Base-by-base conservation (phyloP, 2,329 filamentous ascomycete genomes). In the Domatiomyces globalis region DNA sequence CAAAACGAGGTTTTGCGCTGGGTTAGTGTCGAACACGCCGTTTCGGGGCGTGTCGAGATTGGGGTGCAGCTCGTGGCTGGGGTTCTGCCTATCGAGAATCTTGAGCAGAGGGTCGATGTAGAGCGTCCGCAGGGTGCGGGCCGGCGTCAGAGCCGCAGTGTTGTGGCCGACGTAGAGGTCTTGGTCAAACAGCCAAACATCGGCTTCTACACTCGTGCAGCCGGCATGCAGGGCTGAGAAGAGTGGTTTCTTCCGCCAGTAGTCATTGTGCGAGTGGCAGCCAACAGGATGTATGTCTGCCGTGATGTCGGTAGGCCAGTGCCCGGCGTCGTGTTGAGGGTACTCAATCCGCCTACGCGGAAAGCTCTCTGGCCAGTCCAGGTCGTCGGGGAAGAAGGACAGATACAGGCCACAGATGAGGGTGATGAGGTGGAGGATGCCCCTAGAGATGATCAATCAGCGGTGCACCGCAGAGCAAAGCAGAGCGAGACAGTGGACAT, bases 211-310 rank as follows among this genome's bases (percentile, higher is more conserved):
- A 29, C 76, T 69, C 10, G 72, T 70, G 60, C 76, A 79, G 44
- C 76, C 76, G 20, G 69, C 74, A 51, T 70, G 66, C 0, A 79
- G 65, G 9, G 76, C 76, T n/a, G 75, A 74, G 59, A 71, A 77
- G 0, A 79, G 67, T 0, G 76, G 76, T 0, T 76, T 67, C 1
- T 66, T 67, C 7, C 75, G 73, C 75, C 74, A 78, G 62, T 79
- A 79, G 61, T 79, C 76, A 58, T 79, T 79, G 58, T 79, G 76
- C 2, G 75, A 78, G 57, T 79, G 76, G 53, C 74, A 78, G 29
- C 66, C 67, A 10, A 75, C 69, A 0, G 76, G 74, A 1, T 64
- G 61, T 29, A 77, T 69, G 52, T 73, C 72, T 19, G 68, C 69
- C 3, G 74, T 76, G 55, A 73, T 66, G 58, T 76, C 73, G 1